Evolutionary conservation across 345 rosid species (phyloP).

Genomic region (Dipteronia sinensis): DNA sequence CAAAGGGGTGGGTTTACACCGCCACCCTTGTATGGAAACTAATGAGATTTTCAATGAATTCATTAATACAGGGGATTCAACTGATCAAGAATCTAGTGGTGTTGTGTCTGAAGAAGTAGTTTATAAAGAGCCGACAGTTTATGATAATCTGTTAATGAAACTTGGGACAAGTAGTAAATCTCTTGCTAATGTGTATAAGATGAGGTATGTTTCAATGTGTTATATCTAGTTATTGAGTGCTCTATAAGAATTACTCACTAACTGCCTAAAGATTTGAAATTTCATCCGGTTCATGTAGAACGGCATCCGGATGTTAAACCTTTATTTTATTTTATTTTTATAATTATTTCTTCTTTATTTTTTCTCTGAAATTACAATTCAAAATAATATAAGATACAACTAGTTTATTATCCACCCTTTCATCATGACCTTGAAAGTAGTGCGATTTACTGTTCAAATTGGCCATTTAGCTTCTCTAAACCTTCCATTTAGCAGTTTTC

Average conservation of each 20-base stretch:
- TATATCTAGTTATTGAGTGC: not conserved
- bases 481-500: not conserved
- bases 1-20: not conserved
- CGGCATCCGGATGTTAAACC: not conserved
- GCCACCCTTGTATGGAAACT: not conserved
- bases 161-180: slow-evolving; percentile 51
- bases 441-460: not conserved
- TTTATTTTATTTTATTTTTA: too few relatives aligned
- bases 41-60: slow-evolving; percentile 11
- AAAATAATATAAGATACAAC: not conserved
- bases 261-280: not conserved
- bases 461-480: not conserved
- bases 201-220: slow-evolving; percentile 40
- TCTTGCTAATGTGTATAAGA: slow-evolving; percentile 46
- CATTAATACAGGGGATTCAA: slow-evolving; percentile 31
- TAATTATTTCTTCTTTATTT: too few relatives aligned
- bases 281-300: not conserved
- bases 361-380: not conserved
- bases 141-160: slow-evolving; percentile 48
- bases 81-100: slow-evolving; percentile 29
- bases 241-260: not conserved
- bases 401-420: not conserved
- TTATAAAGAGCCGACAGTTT: slow-evolving; percentile 46
- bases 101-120: slow-evolving; percentile 32
- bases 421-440: not conserved